Base-by-base conservation (phyloP, 73 alveolate genomes). In the Paramecium primaurelia region DNA sequence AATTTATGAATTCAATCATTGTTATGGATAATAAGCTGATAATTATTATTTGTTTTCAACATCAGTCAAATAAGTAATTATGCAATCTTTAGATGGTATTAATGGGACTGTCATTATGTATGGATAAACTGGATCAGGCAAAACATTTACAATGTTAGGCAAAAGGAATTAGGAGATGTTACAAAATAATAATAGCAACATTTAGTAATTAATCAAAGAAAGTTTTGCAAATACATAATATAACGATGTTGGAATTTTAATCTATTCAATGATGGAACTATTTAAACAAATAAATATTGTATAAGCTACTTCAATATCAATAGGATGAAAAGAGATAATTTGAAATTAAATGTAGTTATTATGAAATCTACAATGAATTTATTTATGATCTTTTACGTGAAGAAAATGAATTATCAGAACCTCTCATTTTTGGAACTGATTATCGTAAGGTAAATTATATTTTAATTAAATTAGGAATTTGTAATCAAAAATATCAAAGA, bases 311-410 rank as follows among this genome's bases (percentile, higher is more conserved):
- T 73, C 32, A 10, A 80, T 45, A 25, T n/a, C 11, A 49, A 14
- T 45, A 80, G 91, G 91, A 80, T 44, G 91, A 80, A 25, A 80
- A 80, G 28, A 42, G 91, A 26, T 73, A 80, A 14, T 89, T 71
- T 14, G 92, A 77, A 40, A 71, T 97, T 7, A 96, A 94, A 92
- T 97, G 99, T 86, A 97, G 99, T 71, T 98, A 98, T 89, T 95
- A 97, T 71, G 99, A 98, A 90, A 98, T 98, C 30, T 98, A 98
- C 87, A 98, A 98, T 96, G 99, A 98, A 85, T 91, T 93, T 59
- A 97, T 98, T 7, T 98, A 98, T 94, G 99, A 98, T 94, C 96
- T 98, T 84, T 97, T 98, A 32, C 92, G 92, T 14, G 93, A 80
- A 14, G 83, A 86, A 38, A 95, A 93, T 45, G 88, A 94, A 22